Conservation (phyloP, 345 rosid genomes). For the Acer negundo region DNA sequence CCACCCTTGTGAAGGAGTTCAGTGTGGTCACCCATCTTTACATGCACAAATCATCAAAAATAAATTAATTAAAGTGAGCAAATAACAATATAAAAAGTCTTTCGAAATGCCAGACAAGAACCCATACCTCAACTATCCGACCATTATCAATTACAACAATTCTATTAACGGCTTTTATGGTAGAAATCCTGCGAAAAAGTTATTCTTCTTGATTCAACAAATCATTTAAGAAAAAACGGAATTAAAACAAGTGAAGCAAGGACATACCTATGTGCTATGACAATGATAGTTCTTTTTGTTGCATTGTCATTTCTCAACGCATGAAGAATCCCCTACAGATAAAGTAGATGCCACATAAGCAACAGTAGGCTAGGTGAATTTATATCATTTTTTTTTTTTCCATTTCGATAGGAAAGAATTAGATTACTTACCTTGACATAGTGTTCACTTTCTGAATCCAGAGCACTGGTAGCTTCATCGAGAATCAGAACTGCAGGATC, state of each 20-base stretch:
- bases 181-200: slow-evolving; percentile 34
- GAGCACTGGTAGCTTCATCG: slow-evolving; percentile 68
- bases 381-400: not conserved
- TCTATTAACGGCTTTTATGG: slow-evolving; percentile 37
- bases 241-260: not conserved
- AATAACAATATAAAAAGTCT: not conserved
- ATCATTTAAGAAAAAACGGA: not conserved
- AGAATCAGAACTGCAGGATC: slow-evolving; percentile 56
- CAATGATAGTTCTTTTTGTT: slow-evolving; percentile 37
- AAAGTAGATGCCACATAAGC: slow-evolving; percentile 12
- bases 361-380: not conserved
- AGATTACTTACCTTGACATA: slow-evolving; percentile 34
- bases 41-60: not conserved
- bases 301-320: slow-evolving; percentile 27
- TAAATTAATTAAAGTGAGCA: not conserved
- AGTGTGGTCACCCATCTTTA: slow-evolving; percentile 40
- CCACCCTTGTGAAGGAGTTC: slow-evolving; percentile 41
- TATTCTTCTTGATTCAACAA: not conserved
- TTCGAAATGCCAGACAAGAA: not conserved
- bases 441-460: slow-evolving; percentile 49
- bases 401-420: not conserved
- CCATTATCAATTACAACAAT: slow-evolving; percentile 46
- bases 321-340: slow-evolving; percentile 28
- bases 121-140: slow-evolving; percentile 38
- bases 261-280: slow-evolving; percentile 46